phyloP scores from a whole-genome alignment of 805 yeast genomes.

The Diddensiella caesifluorescens region DNA sequence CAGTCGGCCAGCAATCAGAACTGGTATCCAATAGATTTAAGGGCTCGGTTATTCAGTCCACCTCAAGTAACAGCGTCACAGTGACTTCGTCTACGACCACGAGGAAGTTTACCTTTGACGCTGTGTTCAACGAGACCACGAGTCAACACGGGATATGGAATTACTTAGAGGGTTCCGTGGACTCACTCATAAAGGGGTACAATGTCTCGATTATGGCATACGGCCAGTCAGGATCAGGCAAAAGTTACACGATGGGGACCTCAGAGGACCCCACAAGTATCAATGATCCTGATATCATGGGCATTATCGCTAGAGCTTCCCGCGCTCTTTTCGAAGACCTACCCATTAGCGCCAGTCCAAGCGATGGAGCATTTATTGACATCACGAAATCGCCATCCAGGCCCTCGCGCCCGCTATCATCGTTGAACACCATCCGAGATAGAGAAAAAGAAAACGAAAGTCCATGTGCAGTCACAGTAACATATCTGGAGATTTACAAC shows the following conservation, averaged over 20 bases:
- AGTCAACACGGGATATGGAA: slow-evolving; percentile 20
- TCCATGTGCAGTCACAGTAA: slow-evolving; percentile 29
- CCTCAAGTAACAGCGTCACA: slow-evolving; percentile 2
- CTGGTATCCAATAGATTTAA: not conserved
- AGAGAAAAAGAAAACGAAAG: not conserved
- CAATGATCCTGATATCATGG: slow-evolving; percentile 42
- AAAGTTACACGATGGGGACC: slow-evolving; percentile 40
- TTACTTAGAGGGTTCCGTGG: slow-evolving; percentile 11
- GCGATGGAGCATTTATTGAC: too few relatives aligned
- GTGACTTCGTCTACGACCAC: slow-evolving; percentile 4
- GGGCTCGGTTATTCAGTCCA: not conserved
- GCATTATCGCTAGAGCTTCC: slow-evolving; percentile 50
- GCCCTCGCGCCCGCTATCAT: too few relatives aligned
- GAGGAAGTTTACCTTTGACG: slow-evolving; percentile 21
- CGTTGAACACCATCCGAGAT: too few relatives aligned
- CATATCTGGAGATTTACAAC: slow-evolving; percentile 65
- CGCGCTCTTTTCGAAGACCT: slow-evolving; percentile 13
- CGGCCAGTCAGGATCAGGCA: slow-evolving; percentile 36
- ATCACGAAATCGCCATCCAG: too few relatives aligned
- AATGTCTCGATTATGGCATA: slow-evolving; percentile 28
- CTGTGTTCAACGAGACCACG: slow-evolving; percentile 19
- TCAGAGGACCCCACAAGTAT: slow-evolving; percentile 28
- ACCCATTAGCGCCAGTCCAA: not conserved
- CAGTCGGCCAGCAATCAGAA: slow-evolving; percentile 1
- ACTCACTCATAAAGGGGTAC: slow-evolving; percentile 21